These are phyloP conservation scores for Kodamaea neixiangensis DNA, from an alignment of 805 yeast species.

Conservation along the genomic window DNA sequence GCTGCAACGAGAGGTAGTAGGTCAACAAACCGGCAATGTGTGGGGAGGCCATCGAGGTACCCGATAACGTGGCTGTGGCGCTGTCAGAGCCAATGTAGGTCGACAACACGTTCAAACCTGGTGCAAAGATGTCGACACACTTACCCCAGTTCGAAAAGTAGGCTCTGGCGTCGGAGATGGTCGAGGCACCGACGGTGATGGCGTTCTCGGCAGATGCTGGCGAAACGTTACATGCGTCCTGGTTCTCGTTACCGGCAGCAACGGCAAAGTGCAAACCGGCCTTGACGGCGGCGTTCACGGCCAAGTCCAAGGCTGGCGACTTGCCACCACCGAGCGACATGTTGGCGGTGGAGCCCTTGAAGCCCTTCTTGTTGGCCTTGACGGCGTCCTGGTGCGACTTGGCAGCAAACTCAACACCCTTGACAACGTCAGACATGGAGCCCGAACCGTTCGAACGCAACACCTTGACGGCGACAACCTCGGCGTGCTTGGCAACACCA, in stretches of 20 bases:
- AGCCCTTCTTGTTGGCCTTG: slow-evolving; percentile 38
- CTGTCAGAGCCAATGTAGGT: slow-evolving; percentile 54
- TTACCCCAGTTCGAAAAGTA: slow-evolving; percentile 56
- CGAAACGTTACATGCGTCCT: slow-evolving; percentile 60
- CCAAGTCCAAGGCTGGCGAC: slow-evolving; percentile 56
- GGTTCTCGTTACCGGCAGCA: slow-evolving; percentile 65
- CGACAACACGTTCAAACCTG: slow-evolving; percentile 56
- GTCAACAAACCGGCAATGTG: slow-evolving; percentile 58
- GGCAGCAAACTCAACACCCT: slow-evolving; percentile 85
- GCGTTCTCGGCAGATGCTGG: slow-evolving; percentile 61
- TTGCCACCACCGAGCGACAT: slow-evolving; percentile 64
- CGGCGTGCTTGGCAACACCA: slow-evolving; percentile 83
- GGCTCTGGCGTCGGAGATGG: slow-evolving; percentile 47
- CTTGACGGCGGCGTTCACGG: slow-evolving; percentile 58
- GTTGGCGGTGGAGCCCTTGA: slow-evolving; percentile 62
- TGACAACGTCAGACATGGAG: slow-evolving; percentile 77
- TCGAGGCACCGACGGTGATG: slow-evolving; percentile 54
- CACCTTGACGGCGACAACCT: slow-evolving; percentile 81
- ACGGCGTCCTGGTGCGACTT: slow-evolving; percentile 60
- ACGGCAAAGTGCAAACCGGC: slow-evolving; percentile 62
- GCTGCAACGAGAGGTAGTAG: slow-evolving; percentile 57
- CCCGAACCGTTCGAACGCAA: slow-evolving; percentile 83
- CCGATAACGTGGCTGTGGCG: slow-evolving; percentile 56
- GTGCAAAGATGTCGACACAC: slow-evolving; percentile 56
- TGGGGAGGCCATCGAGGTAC: slow-evolving; percentile 68